A percentile compares a stretch with the other conserved stretches of the same genome.
Conservation (phyloP, 2,329 filamentous ascomycete species). For the Talaromyces sp. region DNA sequence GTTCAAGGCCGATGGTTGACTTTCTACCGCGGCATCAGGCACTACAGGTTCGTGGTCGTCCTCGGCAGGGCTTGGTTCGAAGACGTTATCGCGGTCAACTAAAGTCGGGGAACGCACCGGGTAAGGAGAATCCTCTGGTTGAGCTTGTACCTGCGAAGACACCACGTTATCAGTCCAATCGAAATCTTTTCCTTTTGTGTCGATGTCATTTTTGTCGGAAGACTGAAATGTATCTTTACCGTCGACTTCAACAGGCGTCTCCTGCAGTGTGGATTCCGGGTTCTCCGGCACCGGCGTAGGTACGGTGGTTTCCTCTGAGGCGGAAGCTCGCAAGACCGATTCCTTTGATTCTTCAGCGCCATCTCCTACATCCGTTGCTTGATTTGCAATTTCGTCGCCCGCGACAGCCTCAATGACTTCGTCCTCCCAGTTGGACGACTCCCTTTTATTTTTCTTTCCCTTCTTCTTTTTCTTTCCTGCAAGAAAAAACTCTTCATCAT, state of each 20-base stretch:
- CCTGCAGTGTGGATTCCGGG: conserved; percentile 20
- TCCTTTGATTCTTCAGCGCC: background rate
- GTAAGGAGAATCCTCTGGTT: conserved; percentile 26
- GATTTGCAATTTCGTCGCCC: conserved; percentile 10
- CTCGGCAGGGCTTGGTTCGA: conserved; percentile 13
- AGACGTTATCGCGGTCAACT: conserved; percentile 19
- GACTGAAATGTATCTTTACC: conserved; percentile 40
- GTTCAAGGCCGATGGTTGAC: background rate
- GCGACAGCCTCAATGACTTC: conserved; percentile 11
- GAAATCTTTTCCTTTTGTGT: conserved; percentile 30
- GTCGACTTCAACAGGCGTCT: conserved; percentile 33
- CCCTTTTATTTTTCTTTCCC: conserved; percentile 42
- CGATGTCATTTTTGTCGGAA: conserved; percentile 33
- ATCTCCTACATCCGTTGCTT: background rate
- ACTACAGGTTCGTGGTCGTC: conserved; percentile 11
- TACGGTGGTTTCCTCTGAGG: conserved; percentile 15
- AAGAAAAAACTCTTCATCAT: conserved; percentile 18
- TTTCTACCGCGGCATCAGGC: background rate
- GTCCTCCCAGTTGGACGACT: conserved; percentile 24
- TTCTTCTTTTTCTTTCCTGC: conserved; percentile 44
- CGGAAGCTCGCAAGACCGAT: conserved; percentile 14
- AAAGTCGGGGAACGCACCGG: conserved; percentile 26
- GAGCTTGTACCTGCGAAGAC: conserved; percentile 39
- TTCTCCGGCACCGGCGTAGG: conserved; percentile 15
- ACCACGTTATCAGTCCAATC: conserved; percentile 41